Percentiles rank a stretch among this genome's conserved stretches.
These are phyloP conservation scores for Nectriaceae sp. DNA, from an alignment of 2,329 filamentous ascomycete genomes.

Conservation along the genomic window DNA sequence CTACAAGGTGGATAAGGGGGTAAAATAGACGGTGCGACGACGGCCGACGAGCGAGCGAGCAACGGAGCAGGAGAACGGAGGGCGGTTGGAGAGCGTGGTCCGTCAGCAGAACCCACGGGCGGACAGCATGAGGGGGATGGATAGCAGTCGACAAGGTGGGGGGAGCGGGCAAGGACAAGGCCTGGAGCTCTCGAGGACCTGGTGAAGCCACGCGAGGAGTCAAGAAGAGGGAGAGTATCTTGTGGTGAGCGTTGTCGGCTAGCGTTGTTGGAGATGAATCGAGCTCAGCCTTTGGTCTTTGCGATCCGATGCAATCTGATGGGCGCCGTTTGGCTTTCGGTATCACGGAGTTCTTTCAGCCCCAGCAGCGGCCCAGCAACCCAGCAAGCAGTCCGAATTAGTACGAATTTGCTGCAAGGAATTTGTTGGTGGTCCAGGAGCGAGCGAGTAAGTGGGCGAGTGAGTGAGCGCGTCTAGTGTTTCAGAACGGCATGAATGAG, in stretches of 20 bases:
- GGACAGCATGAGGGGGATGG: slow-evolving; percentile 8
- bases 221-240: no score
- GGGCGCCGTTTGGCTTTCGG: neutral
- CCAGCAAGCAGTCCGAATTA: neutral
- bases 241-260: no score
- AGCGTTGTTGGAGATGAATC: no score
- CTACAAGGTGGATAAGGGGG: neutral
- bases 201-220: no score
- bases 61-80: slow-evolving; percentile 5
- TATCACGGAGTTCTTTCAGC: neutral
- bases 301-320: neutral
- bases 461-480: no score
- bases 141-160: neutral
- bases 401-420: no score
- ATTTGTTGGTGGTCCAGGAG: no score
- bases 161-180: slow-evolving; percentile 5
- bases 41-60: slow-evolving; percentile 6
- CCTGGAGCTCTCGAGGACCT: no score
- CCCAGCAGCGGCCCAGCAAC: neutral
- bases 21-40: slow-evolving; percentile 8
- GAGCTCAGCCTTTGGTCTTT: neutral
- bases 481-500: no score
- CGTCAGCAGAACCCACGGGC: slow-evolving; percentile 14
- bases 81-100: slow-evolving; percentile 11
- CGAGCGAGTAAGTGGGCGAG: no score